Conservation (phyloP, 306 rosid species). For the Trichosanthes cucumerina region DNA sequence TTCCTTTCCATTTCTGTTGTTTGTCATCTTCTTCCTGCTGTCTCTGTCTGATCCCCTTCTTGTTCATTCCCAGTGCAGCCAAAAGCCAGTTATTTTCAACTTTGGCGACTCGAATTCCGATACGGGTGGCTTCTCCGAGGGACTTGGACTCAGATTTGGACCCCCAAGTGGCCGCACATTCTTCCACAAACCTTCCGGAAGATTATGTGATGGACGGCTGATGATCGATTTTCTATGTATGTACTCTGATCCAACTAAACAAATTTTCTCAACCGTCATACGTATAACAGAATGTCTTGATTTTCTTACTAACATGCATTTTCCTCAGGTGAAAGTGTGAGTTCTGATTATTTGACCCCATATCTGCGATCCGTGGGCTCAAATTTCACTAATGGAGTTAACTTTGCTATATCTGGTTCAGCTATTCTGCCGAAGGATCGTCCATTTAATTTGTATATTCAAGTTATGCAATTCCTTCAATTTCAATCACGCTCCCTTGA, state of each 20-base stretch:
- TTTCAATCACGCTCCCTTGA: conserved; percentile 19
- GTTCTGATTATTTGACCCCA: conserved; percentile 8
- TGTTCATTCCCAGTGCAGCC: conserved; percentile 5
- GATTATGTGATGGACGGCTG: conserved; percentile 21
- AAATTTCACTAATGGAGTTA: conserved; percentile 20
- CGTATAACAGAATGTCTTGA: background rate
- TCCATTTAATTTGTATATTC: conserved; percentile 18
- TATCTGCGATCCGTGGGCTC: conserved; percentile 17
- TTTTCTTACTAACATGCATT: background rate
- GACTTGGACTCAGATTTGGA: conserved; percentile 17
- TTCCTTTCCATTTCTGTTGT: background rate
- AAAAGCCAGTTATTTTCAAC: conserved; percentile 17
- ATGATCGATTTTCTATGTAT: conserved; percentile 27
- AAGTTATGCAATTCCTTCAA: conserved; percentile 20
- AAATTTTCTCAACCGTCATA: background rate
- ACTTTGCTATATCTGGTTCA: conserved; percentile 22
- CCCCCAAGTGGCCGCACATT: conserved; percentile 18
- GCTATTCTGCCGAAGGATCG: conserved; percentile 10
- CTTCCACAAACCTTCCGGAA: conserved; percentile 15
- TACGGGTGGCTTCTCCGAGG: conserved; percentile 20
- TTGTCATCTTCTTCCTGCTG: background rate
- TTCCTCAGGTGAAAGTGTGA: conserved; percentile 14
- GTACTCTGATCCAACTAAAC: background rate
- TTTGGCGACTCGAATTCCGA: conserved; percentile 39
- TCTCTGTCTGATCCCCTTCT: background rate